Evolutionary conservation across 805 yeast species (phyloP).

Genomic region (Zygoascus ofunaensis): DNA sequence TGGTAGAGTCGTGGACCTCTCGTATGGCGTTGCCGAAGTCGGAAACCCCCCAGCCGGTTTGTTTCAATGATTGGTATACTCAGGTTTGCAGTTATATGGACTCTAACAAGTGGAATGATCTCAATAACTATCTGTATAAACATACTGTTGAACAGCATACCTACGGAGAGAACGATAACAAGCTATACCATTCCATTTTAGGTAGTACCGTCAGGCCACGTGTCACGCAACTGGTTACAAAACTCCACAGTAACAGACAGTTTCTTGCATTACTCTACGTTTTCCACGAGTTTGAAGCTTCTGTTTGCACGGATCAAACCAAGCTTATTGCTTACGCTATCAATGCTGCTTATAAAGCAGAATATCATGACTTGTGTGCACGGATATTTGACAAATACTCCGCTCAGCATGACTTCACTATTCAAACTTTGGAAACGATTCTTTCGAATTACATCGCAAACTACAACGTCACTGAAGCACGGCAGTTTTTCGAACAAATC

Average conservation of each 20-base stretch:
- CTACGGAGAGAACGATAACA: too few relatives aligned
- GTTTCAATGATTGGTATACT: too few relatives aligned
- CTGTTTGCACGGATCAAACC: slow-evolving; percentile 2
- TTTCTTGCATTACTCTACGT: slow-evolving; percentile 8
- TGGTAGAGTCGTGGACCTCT: too few relatives aligned
- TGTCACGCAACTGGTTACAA: too few relatives aligned
- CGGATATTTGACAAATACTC: slow-evolving; percentile 10
- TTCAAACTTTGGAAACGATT: slow-evolving; percentile 7
- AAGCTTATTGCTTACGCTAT: slow-evolving; percentile 11
- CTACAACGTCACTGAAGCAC: slow-evolving; percentile 13
- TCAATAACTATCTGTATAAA: too few relatives aligned
- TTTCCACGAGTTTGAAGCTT: slow-evolving; percentile 9
- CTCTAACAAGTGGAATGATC: too few relatives aligned
- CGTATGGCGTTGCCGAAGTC: too few relatives aligned
- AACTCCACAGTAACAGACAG: slow-evolving; percentile 6
- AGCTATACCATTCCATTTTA: too few relatives aligned
- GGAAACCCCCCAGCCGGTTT: too few relatives aligned
- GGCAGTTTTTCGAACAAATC: slow-evolving; percentile 13
- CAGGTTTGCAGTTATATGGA: too few relatives aligned
- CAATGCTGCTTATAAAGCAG: slow-evolving; percentile 10
- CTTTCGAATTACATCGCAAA: slow-evolving; percentile 12
- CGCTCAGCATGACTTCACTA: slow-evolving; percentile 7
- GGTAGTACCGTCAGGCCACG: too few relatives aligned
- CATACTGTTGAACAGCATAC: too few relatives aligned
- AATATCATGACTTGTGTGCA: slow-evolving; percentile 9